Base-by-base conservation (phyloP, 2,329 filamentous ascomycete genomes). In the Claviceps sp. region DNA sequence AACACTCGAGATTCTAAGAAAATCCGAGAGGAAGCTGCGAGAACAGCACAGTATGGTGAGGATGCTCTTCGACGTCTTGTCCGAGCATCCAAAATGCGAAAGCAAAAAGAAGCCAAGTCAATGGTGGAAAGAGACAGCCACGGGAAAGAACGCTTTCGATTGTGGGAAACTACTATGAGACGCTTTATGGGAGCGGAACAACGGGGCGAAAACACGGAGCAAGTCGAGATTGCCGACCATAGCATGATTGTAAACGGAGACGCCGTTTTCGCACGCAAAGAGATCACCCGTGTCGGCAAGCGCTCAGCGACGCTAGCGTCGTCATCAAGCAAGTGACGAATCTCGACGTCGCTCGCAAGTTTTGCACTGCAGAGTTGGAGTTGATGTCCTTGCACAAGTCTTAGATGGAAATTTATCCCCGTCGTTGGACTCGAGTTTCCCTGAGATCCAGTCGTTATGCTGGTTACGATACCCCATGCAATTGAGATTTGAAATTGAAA, bases 221-320 rank as follows among this genome's bases (percentile, higher is more conserved):
- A 70, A 43, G 64, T 70, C 17, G 78, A 82, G 57, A 78, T 77
- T 58, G 77, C 78, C 2, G 80, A 84, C 54, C 74, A 80, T 57
- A 82, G 78, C 60, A 81, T 82, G 70, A 79, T 84, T 62, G 80
- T 84, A 38, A 81, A 84, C 56, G 72, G 77, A 2, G 75, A 79
- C 26, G 69, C 69, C 50, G 64, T 66, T 10, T 78, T 76, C 55
- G 68, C 73, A 44, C 74, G 80, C 42, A 76, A 76, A 56, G 76
- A 79, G 55, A 62, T 77, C 10, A 72, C 74, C 3, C 70, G 75
- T 34, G 60, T 68, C n/a, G 70, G 70, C 8, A 73, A 73, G 56
- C 69, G 73, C 53, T 59, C 64, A 24, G 62, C 60, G 24, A 52
- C 54, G 14, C 41, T 65, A 39, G 51, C 57, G 40, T 53, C 54